phyloP scores from a whole-genome alignment of 2,329 filamentous ascomycete species.

The Ophiosphaerella korrae region DNA sequence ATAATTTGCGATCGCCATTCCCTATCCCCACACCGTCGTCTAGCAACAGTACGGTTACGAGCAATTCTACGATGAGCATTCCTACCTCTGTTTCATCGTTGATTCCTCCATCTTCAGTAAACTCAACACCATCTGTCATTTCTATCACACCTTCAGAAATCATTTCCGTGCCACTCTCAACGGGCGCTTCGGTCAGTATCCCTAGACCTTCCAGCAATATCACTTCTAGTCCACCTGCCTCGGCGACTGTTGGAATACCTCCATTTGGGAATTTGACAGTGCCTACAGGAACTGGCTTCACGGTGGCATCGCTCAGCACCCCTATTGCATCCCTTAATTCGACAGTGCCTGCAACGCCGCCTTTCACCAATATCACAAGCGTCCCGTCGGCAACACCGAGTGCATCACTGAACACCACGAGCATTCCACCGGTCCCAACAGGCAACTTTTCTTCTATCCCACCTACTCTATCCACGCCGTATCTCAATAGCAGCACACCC shows the following conservation, averaged over 20 bases:
- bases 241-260: neutral
- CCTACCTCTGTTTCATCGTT: neutral
- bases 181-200: neutral
- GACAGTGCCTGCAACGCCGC: neutral
- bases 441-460: constrained; percentile 16
- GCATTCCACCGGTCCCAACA: constrained; percentile 12
- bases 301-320: neutral
- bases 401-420: constrained; percentile 15
- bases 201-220: constrained; percentile 1
- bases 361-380: constrained; percentile 7
- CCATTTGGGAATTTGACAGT: neutral
- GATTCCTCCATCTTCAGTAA: neutral
- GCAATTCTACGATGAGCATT: too few species aligned
- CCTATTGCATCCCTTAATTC: neutral
- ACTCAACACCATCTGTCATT: constrained; percentile 1
- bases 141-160: neutral
- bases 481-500: constrained; percentile 15
- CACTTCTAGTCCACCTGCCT: constrained; percentile 1
- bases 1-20: neutral
- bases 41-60: too few species aligned
- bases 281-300: neutral
- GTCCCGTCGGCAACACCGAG: constrained; percentile 13
- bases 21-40: neutral
- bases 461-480: constrained; percentile 16
- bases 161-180: neutral